Conservation (phyloP, 768 basidiomycete genomes). For the Termitomyces sp. region DNA sequence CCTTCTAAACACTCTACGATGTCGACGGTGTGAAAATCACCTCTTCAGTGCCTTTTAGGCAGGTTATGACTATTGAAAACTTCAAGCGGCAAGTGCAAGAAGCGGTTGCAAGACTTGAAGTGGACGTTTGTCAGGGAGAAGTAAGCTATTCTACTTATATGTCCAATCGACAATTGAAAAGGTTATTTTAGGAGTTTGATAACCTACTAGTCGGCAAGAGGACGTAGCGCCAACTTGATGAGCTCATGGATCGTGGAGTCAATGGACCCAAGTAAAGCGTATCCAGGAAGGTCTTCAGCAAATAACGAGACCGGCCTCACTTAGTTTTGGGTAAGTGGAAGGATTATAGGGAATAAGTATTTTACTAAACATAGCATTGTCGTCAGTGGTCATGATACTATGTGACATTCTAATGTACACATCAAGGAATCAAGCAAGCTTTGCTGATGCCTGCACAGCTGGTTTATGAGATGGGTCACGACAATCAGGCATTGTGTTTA, state of each 20-base stretch:
- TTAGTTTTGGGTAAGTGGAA: not conserved
- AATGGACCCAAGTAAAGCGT: too few relatives aligned
- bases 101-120: constrained; percentile 2
- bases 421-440: not conserved
- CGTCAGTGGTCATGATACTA: too few relatives aligned
- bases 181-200: constrained; percentile 8
- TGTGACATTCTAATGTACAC: too few relatives aligned
- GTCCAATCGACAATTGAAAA: not conserved
- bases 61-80: not conserved
- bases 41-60: constrained; percentile 2
- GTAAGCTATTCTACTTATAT: not conserved
- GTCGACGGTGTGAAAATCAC: not conserved
- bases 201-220: constrained; percentile 1
- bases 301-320: too few relatives aligned
- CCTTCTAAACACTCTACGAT: not conserved
- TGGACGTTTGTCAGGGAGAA: constrained; percentile 1
- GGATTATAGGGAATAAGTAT: too few relatives aligned
- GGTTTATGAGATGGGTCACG: too few relatives aligned
- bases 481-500: not conserved
- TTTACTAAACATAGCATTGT: too few relatives aligned
- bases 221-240: constrained; percentile 4
- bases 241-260: not conserved
- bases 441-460: not conserved
- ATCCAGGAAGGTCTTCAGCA: too few relatives aligned
- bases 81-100: not conserved